Conservation (phyloP, 331 rosid genomes). For the Malus hybrid region DNA sequence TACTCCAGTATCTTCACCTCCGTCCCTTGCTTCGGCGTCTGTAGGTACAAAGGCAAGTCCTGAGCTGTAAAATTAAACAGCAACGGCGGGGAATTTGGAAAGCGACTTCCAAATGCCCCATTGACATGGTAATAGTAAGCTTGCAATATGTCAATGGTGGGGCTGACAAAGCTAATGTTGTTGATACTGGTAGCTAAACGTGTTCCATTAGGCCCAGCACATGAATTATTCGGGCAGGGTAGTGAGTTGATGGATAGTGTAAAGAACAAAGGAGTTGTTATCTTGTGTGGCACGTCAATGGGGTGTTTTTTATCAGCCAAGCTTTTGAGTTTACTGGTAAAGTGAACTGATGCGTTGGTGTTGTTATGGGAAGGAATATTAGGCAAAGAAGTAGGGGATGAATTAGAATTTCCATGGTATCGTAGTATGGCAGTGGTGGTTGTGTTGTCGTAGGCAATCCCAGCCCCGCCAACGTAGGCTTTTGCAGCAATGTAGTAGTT, state of each 20-base stretch:
- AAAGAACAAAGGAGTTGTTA: slow-evolving; percentile 10
- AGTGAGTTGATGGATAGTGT: slow-evolving; percentile 29
- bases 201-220: slow-evolving; percentile 25
- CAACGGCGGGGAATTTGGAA: slow-evolving; percentile 37
- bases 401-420: background rate
- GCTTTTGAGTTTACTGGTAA: slow-evolving; percentile 24
- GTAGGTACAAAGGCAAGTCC: slow-evolving; percentile 9
- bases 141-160: slow-evolving; percentile 24
- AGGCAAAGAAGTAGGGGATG: slow-evolving; percentile 23
- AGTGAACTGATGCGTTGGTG: slow-evolving; percentile 25
- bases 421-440: slow-evolving; percentile 37
- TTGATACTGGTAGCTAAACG: slow-evolving; percentile 33
- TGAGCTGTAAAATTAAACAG: slow-evolving; percentile 32
- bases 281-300: slow-evolving; percentile 16
- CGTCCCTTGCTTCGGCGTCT: slow-evolving; percentile 26
- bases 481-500: slow-evolving; percentile 47
- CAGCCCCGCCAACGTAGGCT: background rate
- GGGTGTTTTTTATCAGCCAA: slow-evolving; percentile 15
- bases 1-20: slow-evolving; percentile 34
- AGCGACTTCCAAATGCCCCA: slow-evolving; percentile 13
- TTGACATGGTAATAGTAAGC: slow-evolving; percentile 38
- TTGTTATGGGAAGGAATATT: slow-evolving; percentile 30
- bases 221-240: slow-evolving; percentile 21
- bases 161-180: slow-evolving; percentile 35
- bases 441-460: slow-evolving; percentile 7